Evolutionary conservation across 2,329 filamentous ascomycete species (phyloP), one percentile per base, ranked within the genome.

Genomic region (Aspergillus neotritici): DNA sequence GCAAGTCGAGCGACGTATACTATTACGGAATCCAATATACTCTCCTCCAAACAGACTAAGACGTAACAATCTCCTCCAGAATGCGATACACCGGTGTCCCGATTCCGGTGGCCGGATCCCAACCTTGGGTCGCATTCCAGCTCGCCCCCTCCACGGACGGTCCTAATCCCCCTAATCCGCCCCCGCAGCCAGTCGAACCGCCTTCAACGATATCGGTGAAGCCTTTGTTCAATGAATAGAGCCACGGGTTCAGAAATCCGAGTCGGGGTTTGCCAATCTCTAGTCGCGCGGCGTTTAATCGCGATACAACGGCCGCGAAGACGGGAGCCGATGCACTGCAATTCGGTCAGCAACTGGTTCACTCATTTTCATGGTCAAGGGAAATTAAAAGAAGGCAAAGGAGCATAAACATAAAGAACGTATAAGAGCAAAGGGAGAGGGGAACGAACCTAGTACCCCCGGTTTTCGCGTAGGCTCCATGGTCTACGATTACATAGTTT

Each of bases 281-380:
- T 37, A 84, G 63, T 28, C 81, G 71, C 15, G 77, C 75, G 46
- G 82, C 78, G 56, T 87, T 87, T 39, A 87, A 62, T 31, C 85
- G 71, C 1, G 77, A 73, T 37, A 87, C 67, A 49, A 87, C 73
- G 11, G 74, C 75, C 0, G 82, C 81, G 38, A 83, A 75, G 0
- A 80, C 68, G 0, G 84, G 84, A 0, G 78, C 68, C 2, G 83
- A 75, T 1, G 82, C 82, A 57, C 66, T 69, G 37, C 29, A 12
- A 9, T 15, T 30, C 1, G 11, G 30, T 4, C 11, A 8, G 12
- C 5, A 12, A 31, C 3, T 5, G 3, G 16, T 28, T 29, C 34
- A 10, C 13, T 32, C 4, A 30, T 14, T 7, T 31, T 5, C 15
- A 15, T 10, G 6, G 8, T 6, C 2, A 11, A 17, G 11, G 36